phyloP scores from a whole-genome alignment of 352 stramenopile species.

The Pythium utonaiense region DNA sequence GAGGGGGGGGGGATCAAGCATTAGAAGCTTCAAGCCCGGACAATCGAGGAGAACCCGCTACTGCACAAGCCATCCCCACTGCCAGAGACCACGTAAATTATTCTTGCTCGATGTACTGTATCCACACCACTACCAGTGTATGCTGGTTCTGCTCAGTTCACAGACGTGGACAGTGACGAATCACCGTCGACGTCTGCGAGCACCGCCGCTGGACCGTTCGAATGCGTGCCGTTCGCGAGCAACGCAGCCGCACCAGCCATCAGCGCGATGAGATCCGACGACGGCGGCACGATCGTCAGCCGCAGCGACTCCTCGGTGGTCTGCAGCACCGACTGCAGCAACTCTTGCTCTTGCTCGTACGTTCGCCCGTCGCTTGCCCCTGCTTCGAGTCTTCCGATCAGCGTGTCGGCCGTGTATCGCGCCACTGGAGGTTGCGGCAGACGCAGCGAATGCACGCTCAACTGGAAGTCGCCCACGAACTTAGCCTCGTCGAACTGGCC shows the following conservation, averaged over 20 bases:
- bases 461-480: conserved; percentile 47
- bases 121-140: neutral
- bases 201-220: conserved; percentile 11
- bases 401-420: conserved; percentile 31
- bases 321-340: conserved; percentile 42
- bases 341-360: conserved; percentile 61
- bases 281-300: conserved; percentile 50
- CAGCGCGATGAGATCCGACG: conserved; percentile 55
- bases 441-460: conserved; percentile 39
- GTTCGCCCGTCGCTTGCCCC: conserved; percentile 29
- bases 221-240: conserved; percentile 10
- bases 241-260: conserved; percentile 38
- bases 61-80: neutral
- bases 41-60: conserved; percentile 3
- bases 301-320: conserved; percentile 40
- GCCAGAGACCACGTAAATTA: neutral
- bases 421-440: conserved; percentile 28
- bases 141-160: neutral
- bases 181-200: conserved; percentile 1
- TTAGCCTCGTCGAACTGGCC: conserved; percentile 50
- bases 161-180: neutral
- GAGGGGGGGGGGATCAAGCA: no score
- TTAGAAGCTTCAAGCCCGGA: no score
- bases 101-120: neutral
- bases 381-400: conserved; percentile 51